These are phyloP conservation scores for Poa annua DNA, from an alignment of 176 grass and related monocot species.

Conservation along the genomic window DNA sequence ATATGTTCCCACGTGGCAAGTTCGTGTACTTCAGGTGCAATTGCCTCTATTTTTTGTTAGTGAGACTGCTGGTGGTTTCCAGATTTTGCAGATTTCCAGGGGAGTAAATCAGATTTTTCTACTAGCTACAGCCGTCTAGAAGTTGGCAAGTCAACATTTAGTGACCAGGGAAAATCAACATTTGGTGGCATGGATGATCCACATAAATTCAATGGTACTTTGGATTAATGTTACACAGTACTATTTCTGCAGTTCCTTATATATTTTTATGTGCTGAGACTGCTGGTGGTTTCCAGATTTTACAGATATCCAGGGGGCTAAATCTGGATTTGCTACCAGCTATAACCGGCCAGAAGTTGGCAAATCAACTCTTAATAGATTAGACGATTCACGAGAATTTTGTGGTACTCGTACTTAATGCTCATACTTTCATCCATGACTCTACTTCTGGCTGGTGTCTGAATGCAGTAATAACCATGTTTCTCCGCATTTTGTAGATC, in stretches of 20 bases:
- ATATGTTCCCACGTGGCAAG: too few species aligned
- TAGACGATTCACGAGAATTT: conserved; percentile 30
- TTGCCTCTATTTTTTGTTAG: too few species aligned
- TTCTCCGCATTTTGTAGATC: conserved; percentile 29
- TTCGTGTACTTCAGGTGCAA: too few species aligned
- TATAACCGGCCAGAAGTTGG: conserved; percentile 26
- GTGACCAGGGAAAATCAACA: conserved; percentile 24
- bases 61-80: background rate
- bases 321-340: conserved; percentile 15
- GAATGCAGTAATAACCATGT: conserved; percentile 26
- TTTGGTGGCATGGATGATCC: conserved; percentile 33
- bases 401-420: conserved; percentile 33
- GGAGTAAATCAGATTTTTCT: conserved; percentile 11
- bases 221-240: conserved; percentile 13
- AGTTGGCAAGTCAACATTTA: conserved; percentile 4
- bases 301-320: conserved; percentile 37
- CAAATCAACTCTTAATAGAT: conserved; percentile 20
- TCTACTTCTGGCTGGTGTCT: conserved; percentile 15
- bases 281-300: conserved; percentile 31
- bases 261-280: background rate
- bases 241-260: conserved; percentile 14
- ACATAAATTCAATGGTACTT: conserved; percentile 22
- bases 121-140: background rate
- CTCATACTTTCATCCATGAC: background rate
- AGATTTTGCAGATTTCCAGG: conserved; percentile 26